Evolutionary conservation across 768 basidiomycete species (phyloP), one percentile per base, ranked within the genome.

Genomic region (Mycena galopus): DNA sequence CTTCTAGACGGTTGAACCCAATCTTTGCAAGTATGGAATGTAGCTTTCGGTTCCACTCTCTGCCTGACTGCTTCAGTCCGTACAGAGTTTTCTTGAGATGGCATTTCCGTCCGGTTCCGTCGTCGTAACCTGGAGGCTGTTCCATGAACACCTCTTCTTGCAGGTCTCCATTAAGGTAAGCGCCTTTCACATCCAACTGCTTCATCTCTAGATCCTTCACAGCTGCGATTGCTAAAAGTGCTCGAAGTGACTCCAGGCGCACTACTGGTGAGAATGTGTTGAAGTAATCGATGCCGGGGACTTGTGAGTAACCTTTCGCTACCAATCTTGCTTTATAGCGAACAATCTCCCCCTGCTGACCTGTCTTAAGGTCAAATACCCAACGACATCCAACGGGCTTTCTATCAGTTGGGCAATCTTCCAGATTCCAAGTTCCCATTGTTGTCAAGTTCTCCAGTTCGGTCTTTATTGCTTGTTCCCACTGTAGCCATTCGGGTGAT

Each of bases 271-370:
- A 42, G 39, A 66, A 66, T 55, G 65, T 66, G 33, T 66, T 55
- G 37, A 66, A 56, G n/a, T 66, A 66, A 23, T 66, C 55, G 37
- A 66, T 29, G 35, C 65, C 65, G 4, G 65, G 66, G 19, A 59
- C 44, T 19, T 67, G 66, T 67, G 67, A 68, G 67, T 68, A 68
- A 4, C 58, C 58, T 37, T 68, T 67, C 11, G 66, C 66, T 47
- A 65, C 65, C 2, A 65, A 53, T 56, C 65, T 65, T 53, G 53
- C 65, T 65, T 65, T 65, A 56, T 65, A 67, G 66, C 66, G 66
- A 16, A 58, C 57, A 23, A 67, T 67, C 1, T 67, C 19, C 12
- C 66, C 66, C 29, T 59, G 56, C 66, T 67, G 66, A 58, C 19
- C 66, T 59, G 66, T 67, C 32, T 67, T 66, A 14, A 66, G 55